phyloP scores from a whole-genome alignment of 2,329 filamentous ascomycete genomes.

The Samsoniella hepiali region DNA sequence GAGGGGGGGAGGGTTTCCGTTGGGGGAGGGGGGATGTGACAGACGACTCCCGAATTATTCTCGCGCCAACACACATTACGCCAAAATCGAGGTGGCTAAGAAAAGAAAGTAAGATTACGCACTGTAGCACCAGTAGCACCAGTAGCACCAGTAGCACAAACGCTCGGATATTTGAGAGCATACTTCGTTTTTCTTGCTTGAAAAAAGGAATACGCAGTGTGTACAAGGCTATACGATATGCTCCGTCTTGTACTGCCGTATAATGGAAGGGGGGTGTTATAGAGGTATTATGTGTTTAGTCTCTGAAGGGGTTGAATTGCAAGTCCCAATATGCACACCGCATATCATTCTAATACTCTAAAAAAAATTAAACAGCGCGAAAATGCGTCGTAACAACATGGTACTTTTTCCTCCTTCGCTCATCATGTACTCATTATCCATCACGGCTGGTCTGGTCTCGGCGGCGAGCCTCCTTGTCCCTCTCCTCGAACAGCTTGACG shows the following conservation, averaged over 20 bases:
- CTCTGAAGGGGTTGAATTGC: not conserved
- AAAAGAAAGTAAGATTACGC: too few relatives aligned
- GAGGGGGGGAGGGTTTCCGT: not conserved
- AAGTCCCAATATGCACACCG: not conserved
- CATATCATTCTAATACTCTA: conserved; percentile 1
- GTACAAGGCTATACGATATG: too few relatives aligned
- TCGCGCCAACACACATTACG: not conserved
- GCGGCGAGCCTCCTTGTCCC: conserved; percentile 20
- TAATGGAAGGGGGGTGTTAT: too few relatives aligned
- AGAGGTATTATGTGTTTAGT: not conserved
- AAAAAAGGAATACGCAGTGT: too few relatives aligned
- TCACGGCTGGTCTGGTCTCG: not conserved
- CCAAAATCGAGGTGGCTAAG: too few relatives aligned
- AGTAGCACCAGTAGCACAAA: too few relatives aligned
- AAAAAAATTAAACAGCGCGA: not conserved
- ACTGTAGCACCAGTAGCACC: too few relatives aligned
- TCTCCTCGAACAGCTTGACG: conserved; percentile 44
- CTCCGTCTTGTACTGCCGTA: not conserved
- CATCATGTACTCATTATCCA: conserved; percentile 13
- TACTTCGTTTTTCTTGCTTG: too few relatives aligned
- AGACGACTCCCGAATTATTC: not conserved
- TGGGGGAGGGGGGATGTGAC: not conserved
- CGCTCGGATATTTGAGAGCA: too few relatives aligned
- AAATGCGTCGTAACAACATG: not conserved
- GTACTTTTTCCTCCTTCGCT: not conserved